These are phyloP conservation scores for Parastagonospora avenae DNA, from an alignment of 2,329 filamentous ascomycete genomes.

Conservation along the genomic window DNA sequence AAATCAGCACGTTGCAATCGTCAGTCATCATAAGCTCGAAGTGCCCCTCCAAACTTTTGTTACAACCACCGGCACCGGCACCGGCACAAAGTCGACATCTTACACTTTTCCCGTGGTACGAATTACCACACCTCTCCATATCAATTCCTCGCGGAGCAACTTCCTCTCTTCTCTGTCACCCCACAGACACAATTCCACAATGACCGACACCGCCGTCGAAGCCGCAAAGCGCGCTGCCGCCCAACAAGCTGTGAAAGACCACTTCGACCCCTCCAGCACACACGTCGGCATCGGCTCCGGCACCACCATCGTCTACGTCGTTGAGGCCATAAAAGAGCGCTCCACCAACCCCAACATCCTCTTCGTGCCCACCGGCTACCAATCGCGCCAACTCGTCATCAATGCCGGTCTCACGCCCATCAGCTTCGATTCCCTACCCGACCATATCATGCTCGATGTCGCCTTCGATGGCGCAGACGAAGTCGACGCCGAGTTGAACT, in stretches of 20 bases:
- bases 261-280: constrained; percentile 67
- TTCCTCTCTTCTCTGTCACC: constrained; percentile 12
- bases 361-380: constrained; percentile 91
- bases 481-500: constrained; percentile 91
- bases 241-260: constrained; percentile 71
- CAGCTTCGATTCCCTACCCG: constrained; percentile 75
- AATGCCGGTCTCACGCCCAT: constrained; percentile 76
- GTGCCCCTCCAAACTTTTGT: constrained; percentile 16
- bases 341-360: constrained; percentile 62
- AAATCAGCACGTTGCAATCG: constrained; percentile 31
- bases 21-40: constrained; percentile 35
- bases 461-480: constrained; percentile 97
- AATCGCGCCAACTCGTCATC: constrained; percentile 85
- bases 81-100: background rate
- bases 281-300: constrained; percentile 82
- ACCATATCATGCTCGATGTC: constrained; percentile 73
- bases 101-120: background rate
- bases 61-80: too few relatives aligned
- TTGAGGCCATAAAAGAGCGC: constrained; percentile 70
- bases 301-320: constrained; percentile 82
- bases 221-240: constrained; percentile 77
- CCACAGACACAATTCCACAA: constrained; percentile 14
- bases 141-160: background rate
- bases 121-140: background rate
- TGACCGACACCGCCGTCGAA: constrained; percentile 59